These are phyloP conservation scores for Pleodorina starrii DNA, from an alignment of 139 green algal species.

Conservation along the genomic window DNA sequence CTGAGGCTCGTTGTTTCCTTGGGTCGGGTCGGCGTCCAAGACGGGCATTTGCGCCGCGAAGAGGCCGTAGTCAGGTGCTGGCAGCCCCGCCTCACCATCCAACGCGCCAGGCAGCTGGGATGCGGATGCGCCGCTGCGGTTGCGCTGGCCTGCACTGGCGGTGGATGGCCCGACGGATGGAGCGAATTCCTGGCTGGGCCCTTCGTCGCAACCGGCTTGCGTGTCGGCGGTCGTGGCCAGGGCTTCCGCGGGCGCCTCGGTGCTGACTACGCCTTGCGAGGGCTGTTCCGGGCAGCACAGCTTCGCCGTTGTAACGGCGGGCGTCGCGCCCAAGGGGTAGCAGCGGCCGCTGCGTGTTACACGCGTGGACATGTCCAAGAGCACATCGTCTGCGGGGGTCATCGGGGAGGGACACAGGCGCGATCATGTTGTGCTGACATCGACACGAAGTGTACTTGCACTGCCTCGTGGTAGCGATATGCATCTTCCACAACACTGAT, in stretches of 20 bases:
- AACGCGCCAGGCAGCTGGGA: neutral
- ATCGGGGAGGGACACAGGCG: no score
- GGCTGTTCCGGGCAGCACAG: neutral
- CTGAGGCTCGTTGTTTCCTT: no score
- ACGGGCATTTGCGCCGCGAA: no score
- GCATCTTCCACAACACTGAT: no score
- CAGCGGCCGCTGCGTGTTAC: slow-evolving; percentile 36
- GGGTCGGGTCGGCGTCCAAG: no score
- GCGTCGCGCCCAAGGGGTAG: neutral
- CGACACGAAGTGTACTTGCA: no score
- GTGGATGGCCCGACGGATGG: neutral
- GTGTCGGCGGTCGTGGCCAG: neutral
- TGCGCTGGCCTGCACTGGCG: neutral
- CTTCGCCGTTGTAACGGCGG: neutral
- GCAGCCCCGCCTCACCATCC: neutral
- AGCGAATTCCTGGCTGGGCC: neutral
- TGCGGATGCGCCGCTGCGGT: neutral
- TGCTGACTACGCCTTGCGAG: neutral
- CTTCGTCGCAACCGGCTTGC: neutral
- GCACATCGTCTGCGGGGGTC: slow-evolving; percentile 15
- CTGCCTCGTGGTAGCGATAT: no score
- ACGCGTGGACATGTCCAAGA: neutral
- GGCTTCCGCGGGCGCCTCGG: neutral
- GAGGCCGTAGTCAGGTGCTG: neutral
- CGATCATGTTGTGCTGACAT: no score